Conservation (phyloP, 805 yeast species). For the Metschnikowia kofuensis region DNA sequence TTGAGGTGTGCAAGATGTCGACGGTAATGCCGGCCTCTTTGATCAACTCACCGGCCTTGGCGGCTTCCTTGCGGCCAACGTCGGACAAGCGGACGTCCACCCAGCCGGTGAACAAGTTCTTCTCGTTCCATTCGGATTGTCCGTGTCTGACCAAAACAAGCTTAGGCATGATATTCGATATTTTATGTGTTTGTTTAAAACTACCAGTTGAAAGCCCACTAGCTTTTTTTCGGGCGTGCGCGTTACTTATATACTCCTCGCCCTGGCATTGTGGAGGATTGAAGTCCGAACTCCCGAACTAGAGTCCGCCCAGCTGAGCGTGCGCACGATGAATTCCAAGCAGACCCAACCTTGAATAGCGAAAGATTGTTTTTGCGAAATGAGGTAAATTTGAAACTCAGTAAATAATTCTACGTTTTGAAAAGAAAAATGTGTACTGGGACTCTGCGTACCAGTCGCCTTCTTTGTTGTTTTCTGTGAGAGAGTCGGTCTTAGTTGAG, state of each 20-base stretch:
- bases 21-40: constrained; percentile 83
- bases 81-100: constrained; percentile 87
- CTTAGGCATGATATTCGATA: constrained; percentile 45
- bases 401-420: too few species aligned
- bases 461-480: too few species aligned
- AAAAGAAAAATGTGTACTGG: too few species aligned
- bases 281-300: constrained; percentile 16
- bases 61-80: constrained; percentile 86
- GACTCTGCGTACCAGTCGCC: too few species aligned
- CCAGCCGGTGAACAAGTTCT: constrained; percentile 98
- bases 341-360: too few species aligned
- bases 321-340: not conserved
- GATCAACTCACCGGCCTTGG: constrained; percentile 87
- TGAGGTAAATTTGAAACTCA: too few species aligned
- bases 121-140: constrained; percentile 98
- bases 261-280: constrained; percentile 17
- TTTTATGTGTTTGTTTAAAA: not conserved
- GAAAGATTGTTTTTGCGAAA: too few species aligned
- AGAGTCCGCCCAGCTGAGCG: not conserved
- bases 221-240: constrained; percentile 5
- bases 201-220: too few species aligned
- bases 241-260: constrained; percentile 10
- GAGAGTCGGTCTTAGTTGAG: too few species aligned
- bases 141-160: constrained; percentile 97
- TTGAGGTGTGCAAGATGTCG: constrained; percentile 87